Evolutionary conservation across 1,284 basidiomycete genomes (phyloP), one percentile per base, ranked within the genome.

Genomic region (Ceratobasidium sp.): DNA sequence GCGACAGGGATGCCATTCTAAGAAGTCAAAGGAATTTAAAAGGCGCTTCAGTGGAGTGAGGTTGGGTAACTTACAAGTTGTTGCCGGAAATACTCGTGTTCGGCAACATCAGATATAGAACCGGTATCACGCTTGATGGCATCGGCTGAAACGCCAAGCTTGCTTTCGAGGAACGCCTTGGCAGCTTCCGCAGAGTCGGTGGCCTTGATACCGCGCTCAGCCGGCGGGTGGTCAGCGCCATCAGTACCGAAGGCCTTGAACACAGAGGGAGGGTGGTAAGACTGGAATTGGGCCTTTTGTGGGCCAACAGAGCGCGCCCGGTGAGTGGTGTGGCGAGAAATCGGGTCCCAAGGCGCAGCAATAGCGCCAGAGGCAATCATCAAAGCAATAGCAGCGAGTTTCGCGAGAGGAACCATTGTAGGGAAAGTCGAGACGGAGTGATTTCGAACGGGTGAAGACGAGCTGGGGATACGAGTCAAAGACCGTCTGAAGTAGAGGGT

Each of bases 1-100:
- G 82, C 82, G 67, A 86, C 81, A 1, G 82, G 81, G 58, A 86
- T 79, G 3, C 83, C 84, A 38, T 85, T 81, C 85, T 84, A 21
- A 74, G n/a, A 21, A 54, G 11, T 16, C 30, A 32, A 30, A 30
- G 32, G 61, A 9, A 73, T 21, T 58, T 32, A 1, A 44, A 43
- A n/a, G n/a, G n/a, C n/a, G 62, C 23, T 35, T 14, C 16, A 5
- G 30, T 3, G n/a, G 4, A 54, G 30, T 5, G 4, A 5, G 32
- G 41, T 41, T 52, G 49, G 6, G 23, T 8, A 21, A 67, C 50
- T 32, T 13, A 85, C 85, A 75, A 85, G 80, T 38, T 75, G 78
- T 75, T 86, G 85, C 75, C 80, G 81, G 35, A 84, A 76, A 74
- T 81, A 85, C 2, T 84, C 84, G 71, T 82, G 80, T 30, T 79